Conservation (phyloP, 768 basidiomycete species). For the Tulasnella sp. region DNA sequence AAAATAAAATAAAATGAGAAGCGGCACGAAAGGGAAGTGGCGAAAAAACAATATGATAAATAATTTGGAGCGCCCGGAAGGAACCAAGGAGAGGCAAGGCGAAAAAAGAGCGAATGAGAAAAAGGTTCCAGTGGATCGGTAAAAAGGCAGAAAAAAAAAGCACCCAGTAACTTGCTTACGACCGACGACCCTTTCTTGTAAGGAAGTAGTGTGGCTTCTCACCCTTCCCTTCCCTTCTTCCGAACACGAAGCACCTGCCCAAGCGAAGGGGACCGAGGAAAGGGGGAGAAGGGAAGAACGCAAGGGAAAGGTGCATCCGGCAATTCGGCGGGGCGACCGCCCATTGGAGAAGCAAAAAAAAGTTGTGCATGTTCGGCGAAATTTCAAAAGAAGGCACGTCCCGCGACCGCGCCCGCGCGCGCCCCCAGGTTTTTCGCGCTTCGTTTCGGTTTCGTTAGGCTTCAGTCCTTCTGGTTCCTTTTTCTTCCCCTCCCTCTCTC, state of each 20-base stretch:
- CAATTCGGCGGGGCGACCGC: not conserved
- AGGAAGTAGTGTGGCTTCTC: not conserved
- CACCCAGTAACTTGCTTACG: not conserved
- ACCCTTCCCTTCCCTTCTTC: not conserved
- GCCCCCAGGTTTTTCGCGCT: not conserved
- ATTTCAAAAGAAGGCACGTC: not conserved
- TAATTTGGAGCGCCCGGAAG: not conserved
- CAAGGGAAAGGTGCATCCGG: not conserved
- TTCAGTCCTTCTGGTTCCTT: conserved; percentile 6
- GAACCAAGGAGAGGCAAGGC: not conserved
- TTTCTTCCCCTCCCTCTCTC: not conserved
- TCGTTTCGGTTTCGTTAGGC: conserved; percentile 1
- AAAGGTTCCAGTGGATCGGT: not conserved
- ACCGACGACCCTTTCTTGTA: not conserved
- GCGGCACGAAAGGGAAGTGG: not conserved
- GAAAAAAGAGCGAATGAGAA: not conserved
- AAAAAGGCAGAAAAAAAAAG: not conserved
- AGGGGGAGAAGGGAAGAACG: not conserved
- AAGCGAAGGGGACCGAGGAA: not conserved
- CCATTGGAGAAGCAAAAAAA: not conserved
- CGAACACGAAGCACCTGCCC: not conserved
- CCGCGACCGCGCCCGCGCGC: too few relatives aligned
- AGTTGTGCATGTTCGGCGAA: not conserved
- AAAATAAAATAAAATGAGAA: not conserved
- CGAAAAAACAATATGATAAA: not conserved